phyloP scores from a whole-genome alignment of 352 stramenopile genomes.

The Pythium vanterpoolii region DNA sequence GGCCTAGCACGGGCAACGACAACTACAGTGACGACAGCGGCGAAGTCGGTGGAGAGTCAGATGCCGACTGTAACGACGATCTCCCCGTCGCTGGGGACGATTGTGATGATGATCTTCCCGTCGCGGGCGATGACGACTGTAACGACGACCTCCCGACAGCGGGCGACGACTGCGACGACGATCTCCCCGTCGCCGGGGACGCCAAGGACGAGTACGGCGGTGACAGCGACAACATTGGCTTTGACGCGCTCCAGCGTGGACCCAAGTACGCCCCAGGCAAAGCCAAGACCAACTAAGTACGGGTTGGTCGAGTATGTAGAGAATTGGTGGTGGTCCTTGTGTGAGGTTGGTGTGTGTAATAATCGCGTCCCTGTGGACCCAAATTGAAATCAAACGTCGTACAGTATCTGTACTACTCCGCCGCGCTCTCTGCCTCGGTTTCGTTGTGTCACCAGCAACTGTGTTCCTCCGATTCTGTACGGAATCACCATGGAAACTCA shows the following conservation, averaged over 20 bases:
- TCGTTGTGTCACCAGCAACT: too few species aligned
- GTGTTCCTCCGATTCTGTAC: too few species aligned
- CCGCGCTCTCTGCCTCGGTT: too few species aligned
- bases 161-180: slow-evolving; percentile 11
- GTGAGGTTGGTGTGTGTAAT: too few species aligned
- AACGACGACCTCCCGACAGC: neutral
- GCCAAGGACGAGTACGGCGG: slow-evolving; percentile 10
- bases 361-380: too few species aligned
- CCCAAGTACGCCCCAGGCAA: slow-evolving; percentile 17
- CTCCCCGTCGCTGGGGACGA: slow-evolving; percentile 1
- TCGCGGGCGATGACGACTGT: neutral
- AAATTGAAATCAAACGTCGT: too few species aligned
- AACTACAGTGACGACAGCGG: slow-evolving; percentile 5
- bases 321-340: too few species aligned
- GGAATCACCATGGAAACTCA: too few species aligned
- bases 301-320: too few species aligned
- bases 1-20: neutral
- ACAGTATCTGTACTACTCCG: too few species aligned
- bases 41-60: neutral
- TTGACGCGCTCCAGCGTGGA: slow-evolving; percentile 13
- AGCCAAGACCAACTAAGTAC: slow-evolving; percentile 16
- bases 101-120: slow-evolving; percentile 4
- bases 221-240: slow-evolving; percentile 14
- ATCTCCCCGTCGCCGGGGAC: slow-evolving; percentile 5
- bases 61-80: slow-evolving; percentile 12